A percentile compares a stretch with the other conserved stretches of the same genome.
Conservation (phyloP, 345 rosid species). For the Eucalyptus victrix region DNA sequence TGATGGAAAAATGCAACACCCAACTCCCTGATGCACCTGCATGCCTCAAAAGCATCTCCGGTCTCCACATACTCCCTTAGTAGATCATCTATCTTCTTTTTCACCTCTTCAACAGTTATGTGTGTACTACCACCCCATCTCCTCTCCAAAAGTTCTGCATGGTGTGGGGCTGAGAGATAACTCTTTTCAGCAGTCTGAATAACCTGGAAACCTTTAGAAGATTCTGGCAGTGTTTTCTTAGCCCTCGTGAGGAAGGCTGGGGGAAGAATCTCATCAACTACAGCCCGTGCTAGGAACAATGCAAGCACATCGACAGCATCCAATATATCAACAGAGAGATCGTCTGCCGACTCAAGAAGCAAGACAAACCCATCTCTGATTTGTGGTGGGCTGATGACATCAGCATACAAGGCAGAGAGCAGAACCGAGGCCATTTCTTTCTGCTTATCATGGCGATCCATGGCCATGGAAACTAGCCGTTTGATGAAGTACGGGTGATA, state of each 20-base stretch:
- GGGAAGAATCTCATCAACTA: conserved; percentile 94
- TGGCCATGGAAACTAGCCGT: conserved; percentile 91
- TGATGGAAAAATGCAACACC: conserved; percentile 95
- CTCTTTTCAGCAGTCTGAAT: conserved; percentile 84
- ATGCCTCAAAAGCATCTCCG: conserved; percentile 91
- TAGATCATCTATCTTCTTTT: conserved; percentile 75
- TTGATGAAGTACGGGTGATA: conserved; percentile 91
- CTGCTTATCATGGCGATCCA: conserved; percentile 99
- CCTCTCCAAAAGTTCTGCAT: conserved; percentile 94
- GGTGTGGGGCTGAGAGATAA: conserved; percentile 99
- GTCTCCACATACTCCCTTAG: conserved; percentile 80
- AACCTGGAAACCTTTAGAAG: conserved; percentile 77
- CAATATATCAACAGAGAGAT: conserved; percentile 81
- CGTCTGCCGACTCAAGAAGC: conserved; percentile 94
- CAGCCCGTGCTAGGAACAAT: conserved; percentile 86
- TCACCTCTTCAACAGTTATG: conserved; percentile 83
- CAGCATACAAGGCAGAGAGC: conserved; percentile 85
- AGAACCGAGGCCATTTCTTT: conserved; percentile 99
- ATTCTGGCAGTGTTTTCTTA: conserved; percentile 60
- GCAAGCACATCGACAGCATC: conserved; percentile 94
- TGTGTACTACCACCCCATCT: conserved; percentile 99
- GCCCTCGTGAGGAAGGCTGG: conserved; percentile 80
- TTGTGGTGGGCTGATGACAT: conserved; percentile 78
- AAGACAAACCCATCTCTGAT: conserved; percentile 94
- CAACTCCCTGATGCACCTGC: conserved; percentile 85